Conservation (phyloP, 371 early-diverging fungal species). For the Dinochytrium kinnereticum region DNA sequence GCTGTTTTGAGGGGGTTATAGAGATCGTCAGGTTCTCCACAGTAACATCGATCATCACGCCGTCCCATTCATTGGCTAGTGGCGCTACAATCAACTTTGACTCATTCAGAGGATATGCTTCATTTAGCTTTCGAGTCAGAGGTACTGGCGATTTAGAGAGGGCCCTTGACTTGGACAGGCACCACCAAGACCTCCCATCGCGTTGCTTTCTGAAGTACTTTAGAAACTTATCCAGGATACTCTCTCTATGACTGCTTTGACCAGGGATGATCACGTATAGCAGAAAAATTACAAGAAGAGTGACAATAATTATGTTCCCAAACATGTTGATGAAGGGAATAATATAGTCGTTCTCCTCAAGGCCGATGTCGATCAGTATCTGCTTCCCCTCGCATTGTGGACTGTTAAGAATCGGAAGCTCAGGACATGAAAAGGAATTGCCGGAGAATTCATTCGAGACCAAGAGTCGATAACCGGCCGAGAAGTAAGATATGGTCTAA, state of each 20-base stretch:
- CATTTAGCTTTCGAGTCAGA: too few relatives aligned
- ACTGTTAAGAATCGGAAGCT: slow-evolving; percentile 16
- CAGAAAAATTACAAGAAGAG: slow-evolving; percentile 18
- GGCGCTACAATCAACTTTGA: too few relatives aligned
- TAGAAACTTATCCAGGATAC: background rate
- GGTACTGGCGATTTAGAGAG: too few relatives aligned
- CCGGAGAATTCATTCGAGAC: slow-evolving; percentile 48
- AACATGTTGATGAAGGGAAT: slow-evolving; percentile 18
- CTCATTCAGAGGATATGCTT: too few relatives aligned
- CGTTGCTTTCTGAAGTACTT: too few relatives aligned
- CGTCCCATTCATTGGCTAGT: background rate
- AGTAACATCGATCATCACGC: slow-evolving; percentile 14
- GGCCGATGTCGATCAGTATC: slow-evolving; percentile 27
- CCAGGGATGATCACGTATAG: background rate
- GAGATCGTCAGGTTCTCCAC: slow-evolving; percentile 26
- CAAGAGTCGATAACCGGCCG: slow-evolving; percentile 39
- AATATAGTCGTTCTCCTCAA: background rate
- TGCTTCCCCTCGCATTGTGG: slow-evolving; percentile 38
- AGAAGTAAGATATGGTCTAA: slow-evolving; percentile 25
- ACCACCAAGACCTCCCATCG: too few relatives aligned
- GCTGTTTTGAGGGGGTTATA: slow-evolving; percentile 4
- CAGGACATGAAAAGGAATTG: slow-evolving; percentile 41
- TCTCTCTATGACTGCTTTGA: slow-evolving; percentile 5
- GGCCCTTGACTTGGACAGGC: too few relatives aligned
- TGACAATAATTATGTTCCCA: slow-evolving; percentile 28